Evolutionary conservation across 352 stramenopile genomes (phyloP).

Genomic region (Globisporangium spiculum): DNA sequence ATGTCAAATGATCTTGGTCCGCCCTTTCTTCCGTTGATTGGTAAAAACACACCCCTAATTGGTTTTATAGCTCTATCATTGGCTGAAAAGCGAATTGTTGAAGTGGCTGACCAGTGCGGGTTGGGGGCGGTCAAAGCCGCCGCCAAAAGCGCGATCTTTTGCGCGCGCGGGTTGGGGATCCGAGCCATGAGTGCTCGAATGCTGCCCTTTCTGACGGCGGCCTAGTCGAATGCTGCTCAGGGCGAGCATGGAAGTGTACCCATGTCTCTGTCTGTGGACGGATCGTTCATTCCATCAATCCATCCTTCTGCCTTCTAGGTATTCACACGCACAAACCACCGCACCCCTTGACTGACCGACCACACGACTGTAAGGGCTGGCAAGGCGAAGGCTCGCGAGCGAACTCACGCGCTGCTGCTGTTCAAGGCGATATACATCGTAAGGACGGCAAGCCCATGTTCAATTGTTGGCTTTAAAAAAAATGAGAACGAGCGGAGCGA

Average conservation of each 20-base stretch:
- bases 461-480: not conserved
- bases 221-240: not conserved
- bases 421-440: not conserved
- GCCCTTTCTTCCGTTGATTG: conserved; percentile 1
- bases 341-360: not conserved
- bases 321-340: not conserved
- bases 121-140: not conserved
- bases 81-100: not conserved
- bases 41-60: not conserved
- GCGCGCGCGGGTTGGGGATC: conserved; percentile 3
- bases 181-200: not conserved
- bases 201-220: conserved; percentile 14
- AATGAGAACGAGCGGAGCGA: not conserved
- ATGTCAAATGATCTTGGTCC: not conserved
- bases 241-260: not conserved
- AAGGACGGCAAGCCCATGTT: not conserved
- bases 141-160: conserved; percentile 5
- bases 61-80: not conserved
- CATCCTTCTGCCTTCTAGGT: not conserved
- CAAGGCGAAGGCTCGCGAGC: not conserved
- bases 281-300: not conserved
- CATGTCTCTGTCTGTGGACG: not conserved
- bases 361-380: not conserved
- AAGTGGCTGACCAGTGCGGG: conserved; percentile 7
- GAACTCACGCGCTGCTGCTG: not conserved